Conservation (phyloP, 352 stramenopile genomes). For the Phytophthora pseudosyringae region DNA sequence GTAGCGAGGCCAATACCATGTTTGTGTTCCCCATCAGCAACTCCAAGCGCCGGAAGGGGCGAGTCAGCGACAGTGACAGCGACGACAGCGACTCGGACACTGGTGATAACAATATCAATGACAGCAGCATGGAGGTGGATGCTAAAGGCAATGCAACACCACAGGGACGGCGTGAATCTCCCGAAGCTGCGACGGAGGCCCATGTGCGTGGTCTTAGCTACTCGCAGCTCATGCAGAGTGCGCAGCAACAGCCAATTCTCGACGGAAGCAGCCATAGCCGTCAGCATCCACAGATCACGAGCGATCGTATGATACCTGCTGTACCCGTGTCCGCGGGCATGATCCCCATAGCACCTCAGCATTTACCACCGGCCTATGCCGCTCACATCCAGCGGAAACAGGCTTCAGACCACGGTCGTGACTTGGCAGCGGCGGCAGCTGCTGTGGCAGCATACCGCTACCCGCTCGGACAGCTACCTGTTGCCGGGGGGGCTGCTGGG, state of each 20-base stretch:
- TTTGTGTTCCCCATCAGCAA: conserved; percentile 83
- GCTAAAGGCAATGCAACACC: conserved; percentile 19
- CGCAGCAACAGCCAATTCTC: conserved; percentile 29
- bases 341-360: conserved; percentile 30
- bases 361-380: conserved; percentile 37
- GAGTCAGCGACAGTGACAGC: conserved; percentile 45
- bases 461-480: conserved; percentile 38
- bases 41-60: conserved; percentile 49
- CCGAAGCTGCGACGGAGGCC: conserved; percentile 4
- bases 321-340: conserved; percentile 13
- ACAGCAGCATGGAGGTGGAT: conserved; percentile 37
- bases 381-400: conserved; percentile 35
- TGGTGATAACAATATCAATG: conserved; percentile 31
- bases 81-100: conserved; percentile 48
- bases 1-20: conserved; percentile 68
- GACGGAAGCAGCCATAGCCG: conserved; percentile 15
- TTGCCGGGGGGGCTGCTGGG: conserved; percentile 18
- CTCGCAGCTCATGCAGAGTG: conserved; percentile 42
- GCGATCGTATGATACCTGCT: conserved; percentile 22
- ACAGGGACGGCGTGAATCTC: conserved; percentile 19
- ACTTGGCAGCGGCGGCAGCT: conserved; percentile 35
- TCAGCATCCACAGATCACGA: conserved; percentile 20
- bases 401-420: conserved; percentile 30
- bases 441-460: conserved; percentile 49
- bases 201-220: conserved; percentile 28